Percentiles rank a stretch among this genome's conserved stretches.
Evolutionary conservation across 2,329 filamentous ascomycete genomes (phyloP).

Genomic region (Aaosphaeria pasadenensis): DNA sequence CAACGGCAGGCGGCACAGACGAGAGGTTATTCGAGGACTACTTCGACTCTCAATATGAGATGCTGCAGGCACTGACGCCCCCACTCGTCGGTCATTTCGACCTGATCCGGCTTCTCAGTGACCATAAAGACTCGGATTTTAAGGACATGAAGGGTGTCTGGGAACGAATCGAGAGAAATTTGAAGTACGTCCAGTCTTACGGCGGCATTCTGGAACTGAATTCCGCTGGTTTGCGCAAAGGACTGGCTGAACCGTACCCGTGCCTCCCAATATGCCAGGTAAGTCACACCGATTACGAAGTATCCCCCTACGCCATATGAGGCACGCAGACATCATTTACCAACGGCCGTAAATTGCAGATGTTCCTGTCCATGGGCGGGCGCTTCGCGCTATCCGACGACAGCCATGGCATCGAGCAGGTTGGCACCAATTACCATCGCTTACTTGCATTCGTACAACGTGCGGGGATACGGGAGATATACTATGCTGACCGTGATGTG

Average conservation of each 20-base stretch:
- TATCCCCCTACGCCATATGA: conserved; percentile 4
- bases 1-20: conserved; percentile 56
- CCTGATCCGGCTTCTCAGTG: conserved; percentile 77
- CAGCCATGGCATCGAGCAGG: conserved; percentile 82
- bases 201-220: conserved; percentile 89
- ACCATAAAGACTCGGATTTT: conserved; percentile 63
- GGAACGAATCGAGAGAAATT: conserved; percentile 70
- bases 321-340: background rate
- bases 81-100: conserved; percentile 92
- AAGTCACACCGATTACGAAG: conserved; percentile 31
- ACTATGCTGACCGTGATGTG: conserved; percentile 30
- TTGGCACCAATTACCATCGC: conserved; percentile 77
- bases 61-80: conserved; percentile 71
- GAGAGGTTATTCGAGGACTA: conserved; percentile 71
- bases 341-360: conserved; percentile 41
- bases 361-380: conserved; percentile 70
- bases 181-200: conserved; percentile 67
- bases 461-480: conserved; percentile 61
- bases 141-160: conserved; percentile 64
- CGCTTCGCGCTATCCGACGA: conserved; percentile 92
- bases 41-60: conserved; percentile 81
- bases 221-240: conserved; percentile 82
- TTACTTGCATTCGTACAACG: conserved; percentile 68
- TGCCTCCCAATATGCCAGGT: conserved; percentile 74
- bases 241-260: conserved; percentile 87